Evolutionary conservation across 2,329 filamentous ascomycete genomes (phyloP).

Genomic region (Pseudogymnoascus sp.): DNA sequence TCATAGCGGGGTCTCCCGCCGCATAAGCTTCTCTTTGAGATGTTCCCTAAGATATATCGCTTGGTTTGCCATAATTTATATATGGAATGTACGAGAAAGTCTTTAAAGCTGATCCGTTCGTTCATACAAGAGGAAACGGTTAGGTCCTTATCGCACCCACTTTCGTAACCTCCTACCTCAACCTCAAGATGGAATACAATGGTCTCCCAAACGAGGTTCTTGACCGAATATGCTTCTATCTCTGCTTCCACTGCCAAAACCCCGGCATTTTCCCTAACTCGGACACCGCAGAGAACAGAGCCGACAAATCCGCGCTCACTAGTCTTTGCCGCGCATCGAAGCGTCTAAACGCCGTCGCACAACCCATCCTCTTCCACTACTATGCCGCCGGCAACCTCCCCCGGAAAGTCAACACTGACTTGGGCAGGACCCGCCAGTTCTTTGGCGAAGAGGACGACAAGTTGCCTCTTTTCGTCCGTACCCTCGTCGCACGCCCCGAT

Average conservation of each 20-base stretch:
- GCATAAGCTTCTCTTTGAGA: background rate
- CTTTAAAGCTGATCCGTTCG: background rate
- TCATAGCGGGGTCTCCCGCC: background rate
- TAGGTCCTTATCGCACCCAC: background rate
- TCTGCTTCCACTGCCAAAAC: background rate
- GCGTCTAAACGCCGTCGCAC: background rate
- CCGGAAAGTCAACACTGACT: background rate
- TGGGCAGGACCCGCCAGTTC: background rate
- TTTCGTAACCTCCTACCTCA: background rate
- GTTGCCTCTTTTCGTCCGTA: background rate
- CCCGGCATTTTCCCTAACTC: background rate
- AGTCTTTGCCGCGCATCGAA: background rate
- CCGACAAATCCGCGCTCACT: background rate
- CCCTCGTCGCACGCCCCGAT: background rate
- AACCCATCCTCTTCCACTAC: background rate
- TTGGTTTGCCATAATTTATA: background rate
- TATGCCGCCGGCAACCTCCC: background rate
- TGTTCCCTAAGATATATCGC: background rate
- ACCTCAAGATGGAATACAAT: background rate
- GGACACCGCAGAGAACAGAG: background rate
- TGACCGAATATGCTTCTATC: background rate
- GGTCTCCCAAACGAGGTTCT: background rate
- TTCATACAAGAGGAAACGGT: background rate
- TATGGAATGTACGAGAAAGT: background rate
- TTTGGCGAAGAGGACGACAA: background rate